These are phyloP conservation scores for Eucalyptus decipiens DNA, from an alignment of 345 rosid species.

Conservation along the genomic window DNA sequence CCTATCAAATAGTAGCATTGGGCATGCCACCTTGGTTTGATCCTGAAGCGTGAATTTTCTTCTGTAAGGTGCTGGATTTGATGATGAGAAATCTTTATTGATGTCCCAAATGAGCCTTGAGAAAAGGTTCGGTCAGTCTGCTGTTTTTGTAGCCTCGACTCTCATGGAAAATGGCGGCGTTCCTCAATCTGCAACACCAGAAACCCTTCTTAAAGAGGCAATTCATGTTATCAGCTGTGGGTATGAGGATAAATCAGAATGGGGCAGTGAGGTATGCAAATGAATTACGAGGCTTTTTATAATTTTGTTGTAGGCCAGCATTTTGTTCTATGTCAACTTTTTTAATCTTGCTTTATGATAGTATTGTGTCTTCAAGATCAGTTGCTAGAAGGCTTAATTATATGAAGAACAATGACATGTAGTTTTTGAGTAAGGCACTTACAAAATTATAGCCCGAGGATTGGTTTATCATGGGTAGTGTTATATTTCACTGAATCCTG, in stretches of 20 bases:
- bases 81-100: slow-evolving; percentile 77
- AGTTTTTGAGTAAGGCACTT: not conserved
- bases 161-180: slow-evolving; percentile 94
- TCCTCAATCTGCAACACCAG: slow-evolving; percentile 79
- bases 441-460: not conserved
- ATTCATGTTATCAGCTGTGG: slow-evolving; percentile 96
- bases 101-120: slow-evolving; percentile 95
- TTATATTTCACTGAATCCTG: not conserved
- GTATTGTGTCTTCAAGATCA: not conserved
- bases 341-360: not conserved
- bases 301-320: not conserved
- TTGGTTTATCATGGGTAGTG: not conserved
- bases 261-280: slow-evolving; percentile 68
- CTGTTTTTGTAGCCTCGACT: slow-evolving; percentile 87
- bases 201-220: slow-evolving; percentile 83
- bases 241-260: slow-evolving; percentile 82
- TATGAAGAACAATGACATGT: not conserved
- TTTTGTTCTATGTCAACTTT: not conserved
- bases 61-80: slow-evolving; percentile 72
- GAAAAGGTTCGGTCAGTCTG: slow-evolving; percentile 85
- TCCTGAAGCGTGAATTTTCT: not conserved
- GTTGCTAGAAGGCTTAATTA: not conserved
- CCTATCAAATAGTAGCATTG: not conserved
- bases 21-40: not conserved
- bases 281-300: not conserved